phyloP scores from a whole-genome alignment of 768 basidiomycete genomes.

The Amanita brunnescens region DNA sequence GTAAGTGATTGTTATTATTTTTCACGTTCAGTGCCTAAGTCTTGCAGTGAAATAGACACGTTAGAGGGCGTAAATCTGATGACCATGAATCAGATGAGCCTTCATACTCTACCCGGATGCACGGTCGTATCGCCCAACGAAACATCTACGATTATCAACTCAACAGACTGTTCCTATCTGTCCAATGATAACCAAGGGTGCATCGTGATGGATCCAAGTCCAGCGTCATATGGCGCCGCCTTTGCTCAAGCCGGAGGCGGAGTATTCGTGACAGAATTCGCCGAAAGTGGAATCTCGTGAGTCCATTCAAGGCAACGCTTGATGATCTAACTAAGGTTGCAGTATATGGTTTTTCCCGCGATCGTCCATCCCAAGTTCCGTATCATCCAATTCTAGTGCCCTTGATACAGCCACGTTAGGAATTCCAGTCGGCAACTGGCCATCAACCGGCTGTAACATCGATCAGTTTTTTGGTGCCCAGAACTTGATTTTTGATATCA shows the following conservation, averaged over 20 bases:
- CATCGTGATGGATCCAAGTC: conserved; percentile 43
- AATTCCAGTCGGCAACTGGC: conserved; percentile 63
- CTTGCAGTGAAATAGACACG: conserved; percentile 58
- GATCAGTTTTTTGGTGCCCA: conserved; percentile 51
- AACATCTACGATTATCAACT: conserved; percentile 35
- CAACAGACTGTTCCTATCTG: conserved; percentile 43
- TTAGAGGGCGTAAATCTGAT: conserved; percentile 74
- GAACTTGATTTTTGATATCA: conserved; percentile 66
- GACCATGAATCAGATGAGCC: conserved; percentile 53
- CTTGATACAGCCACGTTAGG: conserved; percentile 53
- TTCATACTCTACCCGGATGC: conserved; percentile 64
- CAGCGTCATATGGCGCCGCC: conserved; percentile 51
- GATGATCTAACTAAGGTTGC: no score
- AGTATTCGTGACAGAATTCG: conserved; percentile 68
- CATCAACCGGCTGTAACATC: conserved; percentile 44
- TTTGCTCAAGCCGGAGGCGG: conserved; percentile 67
- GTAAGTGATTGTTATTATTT: conserved; percentile 20
- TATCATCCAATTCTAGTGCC: conserved; percentile 32
- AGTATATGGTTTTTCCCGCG: neutral
- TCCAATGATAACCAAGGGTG: conserved; percentile 58
- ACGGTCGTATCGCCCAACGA: conserved; percentile 39
- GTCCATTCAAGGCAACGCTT: conserved; percentile 28
- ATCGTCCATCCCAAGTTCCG: neutral
- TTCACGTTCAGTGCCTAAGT: neutral
- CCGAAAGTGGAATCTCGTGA: conserved; percentile 55